These are phyloP conservation scores for Xylaria sp. DNA, from an alignment of 2,329 filamentous ascomycete genomes.

Conservation along the genomic window DNA sequence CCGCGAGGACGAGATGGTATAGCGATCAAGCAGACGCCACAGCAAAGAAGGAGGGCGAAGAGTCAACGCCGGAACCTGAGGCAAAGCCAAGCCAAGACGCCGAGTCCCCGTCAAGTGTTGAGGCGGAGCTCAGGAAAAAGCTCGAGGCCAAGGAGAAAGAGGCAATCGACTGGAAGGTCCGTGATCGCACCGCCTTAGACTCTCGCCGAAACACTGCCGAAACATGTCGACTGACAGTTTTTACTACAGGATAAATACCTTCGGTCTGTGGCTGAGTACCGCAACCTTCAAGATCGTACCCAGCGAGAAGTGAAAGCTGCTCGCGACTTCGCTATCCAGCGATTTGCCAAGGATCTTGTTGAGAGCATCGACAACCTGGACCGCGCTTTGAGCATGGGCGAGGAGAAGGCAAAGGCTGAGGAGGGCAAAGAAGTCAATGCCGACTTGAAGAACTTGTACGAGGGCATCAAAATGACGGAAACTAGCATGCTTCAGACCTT, in stretches of 20 bases:
- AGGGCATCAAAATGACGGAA: conserved; percentile 96
- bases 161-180: conserved; percentile 85
- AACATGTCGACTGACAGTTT: conserved; percentile 3
- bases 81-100: conserved; percentile 46
- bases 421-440: conserved; percentile 54
- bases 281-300: conserved; percentile 96
- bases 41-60: conserved; percentile 57
- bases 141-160: conserved; percentile 79
- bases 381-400: conserved; percentile 84
- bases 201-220: conserved; percentile 13
- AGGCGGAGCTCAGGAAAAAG: conserved; percentile 69
- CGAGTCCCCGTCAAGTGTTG: conserved; percentile 55
- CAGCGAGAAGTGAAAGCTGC: conserved; percentile 88
- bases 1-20: conserved; percentile 50
- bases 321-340: conserved; percentile 93
- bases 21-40: conserved; percentile 53
- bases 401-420: conserved; percentile 72
- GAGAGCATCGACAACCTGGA: conserved; percentile 98
- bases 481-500: conserved; percentile 86
- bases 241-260: conserved; percentile 85
- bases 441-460: conserved; percentile 83
- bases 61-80: conserved; percentile 50
- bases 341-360: conserved; percentile 93
- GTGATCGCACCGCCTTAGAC: conserved; percentile 43
- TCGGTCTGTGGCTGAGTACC: conserved; percentile 94